Conservation (phyloP, 805 yeast species). For the Diddensiella caesifluorescens region DNA sequence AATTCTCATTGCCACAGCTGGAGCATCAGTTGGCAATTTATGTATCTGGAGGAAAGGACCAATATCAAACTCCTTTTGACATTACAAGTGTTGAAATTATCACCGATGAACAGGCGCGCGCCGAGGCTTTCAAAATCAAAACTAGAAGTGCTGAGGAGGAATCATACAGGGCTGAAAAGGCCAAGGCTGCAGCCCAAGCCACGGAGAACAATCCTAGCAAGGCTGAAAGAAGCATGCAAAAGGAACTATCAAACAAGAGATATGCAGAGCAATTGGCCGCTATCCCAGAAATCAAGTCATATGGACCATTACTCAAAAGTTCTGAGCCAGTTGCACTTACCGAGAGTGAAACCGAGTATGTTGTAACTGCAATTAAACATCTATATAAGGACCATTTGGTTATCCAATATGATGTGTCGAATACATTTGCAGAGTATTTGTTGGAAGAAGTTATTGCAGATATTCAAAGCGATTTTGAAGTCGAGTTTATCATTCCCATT, state of each 20-base stretch:
- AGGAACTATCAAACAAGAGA: constrained; percentile 27
- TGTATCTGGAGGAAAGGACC: constrained; percentile 47
- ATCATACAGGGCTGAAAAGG: constrained; percentile 35
- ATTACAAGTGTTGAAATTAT: constrained; percentile 55
- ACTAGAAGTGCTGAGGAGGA: constrained; percentile 58
- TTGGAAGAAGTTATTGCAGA: constrained; percentile 68
- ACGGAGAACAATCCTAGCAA: constrained; percentile 26
- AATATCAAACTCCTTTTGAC: constrained; percentile 59
- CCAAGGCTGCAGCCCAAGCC: constrained; percentile 28
- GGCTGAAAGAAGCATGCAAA: constrained; percentile 21
- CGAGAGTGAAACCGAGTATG: constrained; percentile 89
- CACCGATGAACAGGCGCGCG: constrained; percentile 35
- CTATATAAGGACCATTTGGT: constrained; percentile 68
- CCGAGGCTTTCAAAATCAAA: constrained; percentile 37
- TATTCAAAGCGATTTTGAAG: constrained; percentile 37
- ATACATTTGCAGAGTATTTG: constrained; percentile 74
- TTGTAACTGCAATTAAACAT: constrained; percentile 79
- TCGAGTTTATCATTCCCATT: constrained; percentile 68
- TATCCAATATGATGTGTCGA: constrained; percentile 75
- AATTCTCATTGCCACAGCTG: constrained; percentile 68
- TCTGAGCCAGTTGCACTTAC: constrained; percentile 65
- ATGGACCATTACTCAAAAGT: constrained; percentile 72
- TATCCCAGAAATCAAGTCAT: constrained; percentile 66
- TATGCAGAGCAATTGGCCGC: constrained; percentile 63
- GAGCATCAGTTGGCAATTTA: constrained; percentile 74